phyloP scores from a whole-genome alignment of 2,329 filamentous ascomycete genomes.

The Alternaria sp. region DNA sequence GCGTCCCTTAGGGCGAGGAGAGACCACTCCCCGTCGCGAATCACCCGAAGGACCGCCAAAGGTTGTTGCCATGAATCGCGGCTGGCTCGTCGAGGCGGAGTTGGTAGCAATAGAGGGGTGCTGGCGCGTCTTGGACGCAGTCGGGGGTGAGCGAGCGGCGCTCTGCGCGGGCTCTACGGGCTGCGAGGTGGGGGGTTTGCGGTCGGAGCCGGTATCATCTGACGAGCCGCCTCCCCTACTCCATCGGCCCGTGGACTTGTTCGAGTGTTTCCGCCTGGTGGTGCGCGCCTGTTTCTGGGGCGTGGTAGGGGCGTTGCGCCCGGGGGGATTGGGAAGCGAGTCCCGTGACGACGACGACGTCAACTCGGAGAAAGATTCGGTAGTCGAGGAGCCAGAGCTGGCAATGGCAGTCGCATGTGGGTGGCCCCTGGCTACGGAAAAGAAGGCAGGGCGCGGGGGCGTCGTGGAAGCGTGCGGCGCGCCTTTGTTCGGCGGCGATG shows the following conservation, averaged over 20 bases:
- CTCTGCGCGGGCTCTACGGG: conserved; percentile 23
- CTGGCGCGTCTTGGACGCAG: conserved; percentile 24
- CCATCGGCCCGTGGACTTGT: conserved; percentile 36
- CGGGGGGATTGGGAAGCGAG: conserved; percentile 33
- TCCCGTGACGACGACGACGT: conserved; percentile 41
- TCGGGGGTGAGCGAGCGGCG: conserved; percentile 23
- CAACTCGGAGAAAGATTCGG: conserved; percentile 36
- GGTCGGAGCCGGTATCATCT: conserved; percentile 37
- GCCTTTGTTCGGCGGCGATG: conserved; percentile 37
- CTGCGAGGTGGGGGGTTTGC: conserved; percentile 30
- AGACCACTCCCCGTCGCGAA: conserved; percentile 50
- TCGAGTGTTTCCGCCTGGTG: conserved; percentile 36
- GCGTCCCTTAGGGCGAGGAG: conserved; percentile 54
- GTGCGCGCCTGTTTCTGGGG: conserved; percentile 37
- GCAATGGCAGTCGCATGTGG: conserved; percentile 38
- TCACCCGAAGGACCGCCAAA: conserved; percentile 49
- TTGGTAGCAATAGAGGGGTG: conserved; percentile 22
- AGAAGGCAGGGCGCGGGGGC: conserved; percentile 17
- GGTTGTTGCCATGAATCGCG: conserved; percentile 46
- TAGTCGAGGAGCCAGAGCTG: conserved; percentile 33
- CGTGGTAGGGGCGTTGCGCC: conserved; percentile 29
- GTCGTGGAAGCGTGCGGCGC: conserved; percentile 26
- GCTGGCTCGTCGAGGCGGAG: conserved; percentile 23
- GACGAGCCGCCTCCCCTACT: conserved; percentile 36
- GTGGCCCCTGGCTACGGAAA: conserved; percentile 16